Evolutionary conservation across 2,329 filamentous ascomycete genomes (phyloP), one percentile per base, ranked within the genome.

Genomic region (Fusarium hainanense): DNA sequence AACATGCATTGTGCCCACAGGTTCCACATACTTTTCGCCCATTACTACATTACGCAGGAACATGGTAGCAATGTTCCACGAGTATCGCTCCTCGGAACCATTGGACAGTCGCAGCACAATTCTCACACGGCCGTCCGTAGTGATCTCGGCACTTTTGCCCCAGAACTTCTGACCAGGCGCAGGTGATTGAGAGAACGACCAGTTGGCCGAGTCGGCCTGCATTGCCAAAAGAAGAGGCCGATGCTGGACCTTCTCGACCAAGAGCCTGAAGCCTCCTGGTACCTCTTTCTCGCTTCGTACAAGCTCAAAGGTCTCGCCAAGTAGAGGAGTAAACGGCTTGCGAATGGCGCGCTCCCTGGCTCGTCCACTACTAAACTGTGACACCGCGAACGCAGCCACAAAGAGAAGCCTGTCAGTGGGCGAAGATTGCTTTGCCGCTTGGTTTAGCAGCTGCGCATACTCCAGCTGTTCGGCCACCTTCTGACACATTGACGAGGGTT

Each of bases 11-110:
- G 88, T 93, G 47, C 94, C 94, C 1, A 97, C 93, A 0, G 96
- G 96, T 81, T 99, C 96, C 14, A 98, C 90, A 77, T 99, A 99
- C 81, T 98, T 99, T 80, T 99, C 96, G 41, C 96, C 96, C 74
- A 97, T 95, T 58, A 99, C 97, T 54, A 99, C 93, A 78, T 99
- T 99, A 49, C 96, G 90, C 57, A 99, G 82, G 81, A 98, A 98
- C 70, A 92, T 93, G 7, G 93, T 97, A 2, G 95, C 93, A 20
- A 93, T 86, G 47, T 88, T 91, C 93, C 94, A 99, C 73, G 90
- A 94, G 82, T 95, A 99, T 65, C 89, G 87, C 77, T 98, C 95
- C 57, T 93, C 92, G 2, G 84, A 87, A 4, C 87, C 86, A 77
- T 96, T 87, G 1, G 84, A 72, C 51, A 90, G 77, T 27, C 86